These are phyloP conservation scores for Heimioporus retisporus DNA, from an alignment of 1,284 basidiomycete genomes.

Conservation along the genomic window DNA sequence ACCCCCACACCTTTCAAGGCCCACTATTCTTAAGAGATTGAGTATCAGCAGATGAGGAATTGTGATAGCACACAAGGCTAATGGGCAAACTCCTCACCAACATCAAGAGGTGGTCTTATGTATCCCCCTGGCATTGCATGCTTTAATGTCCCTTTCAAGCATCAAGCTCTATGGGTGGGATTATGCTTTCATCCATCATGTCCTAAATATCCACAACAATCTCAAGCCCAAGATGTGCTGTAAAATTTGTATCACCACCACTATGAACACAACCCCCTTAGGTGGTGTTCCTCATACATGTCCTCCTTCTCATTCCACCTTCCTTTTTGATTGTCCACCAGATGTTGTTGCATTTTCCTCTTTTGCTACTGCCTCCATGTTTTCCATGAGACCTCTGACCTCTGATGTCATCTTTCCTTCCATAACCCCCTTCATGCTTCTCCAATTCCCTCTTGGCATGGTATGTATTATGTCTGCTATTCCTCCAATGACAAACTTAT, in stretches of 20 bases:
- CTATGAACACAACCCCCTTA: slow-evolving; percentile 73
- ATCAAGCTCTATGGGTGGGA: slow-evolving; percentile 93
- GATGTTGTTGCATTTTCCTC: slow-evolving; percentile 91
- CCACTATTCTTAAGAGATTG: slow-evolving; percentile 74
- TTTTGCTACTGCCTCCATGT: slow-evolving; percentile 84
- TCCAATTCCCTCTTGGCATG: slow-evolving; percentile 92
- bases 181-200: slow-evolving; percentile 82
- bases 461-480: slow-evolving; percentile 44
- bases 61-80: slow-evolving; percentile 79
- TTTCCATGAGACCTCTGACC: slow-evolving; percentile 81
- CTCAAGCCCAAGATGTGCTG: slow-evolving; percentile 85
- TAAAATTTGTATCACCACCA: slow-evolving; percentile 82
- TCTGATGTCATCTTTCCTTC: slow-evolving; percentile 96
- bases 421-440: slow-evolving; percentile 92
- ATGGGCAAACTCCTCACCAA: slow-evolving; percentile 91
- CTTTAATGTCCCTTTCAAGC: slow-evolving; percentile 43
- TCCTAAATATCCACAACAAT: slow-evolving; percentile 88
- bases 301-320: slow-evolving; percentile 27
- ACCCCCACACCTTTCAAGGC: no score
- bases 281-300: slow-evolving; percentile 66
- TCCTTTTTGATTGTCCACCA: slow-evolving; percentile 45
- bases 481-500: not conserved
- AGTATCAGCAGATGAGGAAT: slow-evolving; percentile 94
- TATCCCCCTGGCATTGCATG: not conserved
- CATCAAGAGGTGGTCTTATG: slow-evolving; percentile 76